Evolutionary conservation across 768 basidiomycete species (phyloP).

Genomic region (Tylopilus felleus): DNA sequence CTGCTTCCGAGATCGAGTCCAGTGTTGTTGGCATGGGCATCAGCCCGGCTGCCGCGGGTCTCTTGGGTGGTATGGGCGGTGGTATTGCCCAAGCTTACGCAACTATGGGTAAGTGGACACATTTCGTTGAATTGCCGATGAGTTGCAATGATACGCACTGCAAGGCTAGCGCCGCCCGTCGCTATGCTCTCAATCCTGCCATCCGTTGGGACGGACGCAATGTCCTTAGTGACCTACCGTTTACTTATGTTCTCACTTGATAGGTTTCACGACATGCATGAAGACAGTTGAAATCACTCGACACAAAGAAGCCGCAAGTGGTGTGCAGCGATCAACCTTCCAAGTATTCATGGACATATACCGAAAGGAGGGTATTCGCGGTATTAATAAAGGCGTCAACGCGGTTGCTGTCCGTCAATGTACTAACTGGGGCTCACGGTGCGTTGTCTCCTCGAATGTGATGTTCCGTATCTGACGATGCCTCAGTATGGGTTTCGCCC

Average conservation of each 20-base stretch:
- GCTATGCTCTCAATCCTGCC: slow-evolving; percentile 15
- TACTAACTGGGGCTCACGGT: slow-evolving; percentile 94
- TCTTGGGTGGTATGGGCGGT: slow-evolving; percentile 96
- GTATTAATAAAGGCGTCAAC: slow-evolving; percentile 99
- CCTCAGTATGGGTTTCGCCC: slow-evolving; percentile 90
- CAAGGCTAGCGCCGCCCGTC: slow-evolving; percentile 20
- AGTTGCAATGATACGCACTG: slow-evolving; percentile 16
- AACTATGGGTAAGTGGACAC: slow-evolving; percentile 85
- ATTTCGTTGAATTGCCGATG: neutral
- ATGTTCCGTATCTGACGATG: slow-evolving; percentile 4
- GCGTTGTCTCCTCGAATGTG: slow-evolving; percentile 19
- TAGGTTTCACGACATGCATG: slow-evolving; percentile 99
- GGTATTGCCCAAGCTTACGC: slow-evolving; percentile 98
- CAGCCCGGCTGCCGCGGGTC: slow-evolving; percentile 77
- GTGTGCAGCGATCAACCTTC: slow-evolving; percentile 89
- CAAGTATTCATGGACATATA: slow-evolving; percentile 95
- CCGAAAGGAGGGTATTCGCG: slow-evolving; percentile 86
- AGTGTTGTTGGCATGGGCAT: slow-evolving; percentile 61
- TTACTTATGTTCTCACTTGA: slow-evolving; percentile 10
- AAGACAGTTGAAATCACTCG: slow-evolving; percentile 98
- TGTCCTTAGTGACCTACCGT: neutral
- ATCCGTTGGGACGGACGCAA: slow-evolving; percentile 12
- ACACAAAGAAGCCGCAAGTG: slow-evolving; percentile 83
- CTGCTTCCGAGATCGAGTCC: slow-evolving; percentile 92
- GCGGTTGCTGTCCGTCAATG: slow-evolving; percentile 89